Evolutionary conservation across 1,139 yeast species (phyloP).

Genomic region (Suhomyces kunorum): DNA sequence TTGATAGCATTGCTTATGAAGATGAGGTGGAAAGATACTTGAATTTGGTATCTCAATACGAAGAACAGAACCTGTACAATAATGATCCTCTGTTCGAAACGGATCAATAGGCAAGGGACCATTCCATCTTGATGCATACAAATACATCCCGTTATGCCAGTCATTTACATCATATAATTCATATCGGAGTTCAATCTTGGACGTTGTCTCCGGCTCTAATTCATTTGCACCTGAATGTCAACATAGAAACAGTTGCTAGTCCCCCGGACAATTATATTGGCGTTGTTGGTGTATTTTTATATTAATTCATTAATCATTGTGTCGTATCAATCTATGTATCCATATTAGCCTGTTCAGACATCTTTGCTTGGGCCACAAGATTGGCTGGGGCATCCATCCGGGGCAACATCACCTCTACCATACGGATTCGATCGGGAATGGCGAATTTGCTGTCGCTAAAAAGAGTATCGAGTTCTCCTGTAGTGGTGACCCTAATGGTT

Average conservation of each 20-base stretch:
- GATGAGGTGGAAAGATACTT: conserved; percentile 25
- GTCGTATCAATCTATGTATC: not conserved
- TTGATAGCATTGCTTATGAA: conserved; percentile 30
- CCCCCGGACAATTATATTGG: not conserved
- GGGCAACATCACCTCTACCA: conserved; percentile 39
- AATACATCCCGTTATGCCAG: not conserved
- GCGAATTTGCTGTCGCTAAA: conserved; percentile 31
- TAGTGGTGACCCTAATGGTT: conserved; percentile 26
- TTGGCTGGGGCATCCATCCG: conserved; percentile 41
- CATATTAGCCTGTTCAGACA: conserved; percentile 53
- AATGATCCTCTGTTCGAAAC: conserved; percentile 4
- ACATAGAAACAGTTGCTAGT: not conserved
- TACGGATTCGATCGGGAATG: conserved; percentile 33
- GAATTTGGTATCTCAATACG: conserved; percentile 18
- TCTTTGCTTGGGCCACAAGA: conserved; percentile 65
- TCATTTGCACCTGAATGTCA: not conserved
- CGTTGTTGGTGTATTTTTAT: not conserved
- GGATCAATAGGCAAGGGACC: not conserved
- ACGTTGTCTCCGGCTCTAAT: not conserved
- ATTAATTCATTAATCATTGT: not conserved
- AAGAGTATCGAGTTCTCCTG: conserved; percentile 29
- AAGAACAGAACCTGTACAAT: conserved; percentile 1
- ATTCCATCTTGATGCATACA: not conserved
- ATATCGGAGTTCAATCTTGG: not conserved
- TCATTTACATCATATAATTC: not conserved